A percentile compares a stretch with the other conserved stretches of the same genome.
These are phyloP conservation scores for Apodospora peruviana DNA, from an alignment of 495 filamentous ascomycete genomes.

Conservation along the genomic window DNA sequence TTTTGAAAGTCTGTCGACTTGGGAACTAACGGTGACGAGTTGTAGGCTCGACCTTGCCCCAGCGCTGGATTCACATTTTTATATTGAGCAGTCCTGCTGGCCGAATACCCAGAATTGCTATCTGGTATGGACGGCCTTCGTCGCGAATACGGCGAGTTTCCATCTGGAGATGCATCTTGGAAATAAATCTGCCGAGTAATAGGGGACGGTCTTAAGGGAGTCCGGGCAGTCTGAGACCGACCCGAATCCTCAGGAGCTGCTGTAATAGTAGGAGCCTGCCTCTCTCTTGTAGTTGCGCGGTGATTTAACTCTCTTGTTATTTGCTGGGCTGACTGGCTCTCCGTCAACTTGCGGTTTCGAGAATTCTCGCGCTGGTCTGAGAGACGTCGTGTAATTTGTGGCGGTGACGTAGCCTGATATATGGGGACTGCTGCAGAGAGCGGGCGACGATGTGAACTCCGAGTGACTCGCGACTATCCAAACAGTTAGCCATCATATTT, in stretches of 20 bases:
- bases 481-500: constrained; percentile 3
- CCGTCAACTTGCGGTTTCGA: constrained; percentile 23
- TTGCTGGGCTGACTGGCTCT: constrained; percentile 27
- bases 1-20: constrained; percentile 34
- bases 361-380: constrained; percentile 41
- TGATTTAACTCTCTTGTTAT: constrained; percentile 22
- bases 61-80: constrained; percentile 54
- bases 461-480: constrained; percentile 34
- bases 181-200: constrained; percentile 35
- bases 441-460: constrained; percentile 37
- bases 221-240: constrained; percentile 15
- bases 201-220: constrained; percentile 30
- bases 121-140: constrained; percentile 37
- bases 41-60: constrained; percentile 45
- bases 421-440: constrained; percentile 36
- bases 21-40: constrained; percentile 52
- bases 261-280: constrained; percentile 14
- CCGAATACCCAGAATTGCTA: constrained; percentile 17
- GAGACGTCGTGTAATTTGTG: constrained; percentile 31
- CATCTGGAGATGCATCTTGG: constrained; percentile 40
- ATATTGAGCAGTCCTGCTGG: constrained; percentile 36
- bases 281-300: constrained; percentile 19
- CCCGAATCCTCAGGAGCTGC: constrained; percentile 16
- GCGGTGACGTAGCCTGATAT: constrained; percentile 32
- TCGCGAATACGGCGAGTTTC: constrained; percentile 32